Evolutionary conservation across 495 filamentous ascomycete genomes (phyloP).

Genomic region (Aspergillus baeticus): DNA sequence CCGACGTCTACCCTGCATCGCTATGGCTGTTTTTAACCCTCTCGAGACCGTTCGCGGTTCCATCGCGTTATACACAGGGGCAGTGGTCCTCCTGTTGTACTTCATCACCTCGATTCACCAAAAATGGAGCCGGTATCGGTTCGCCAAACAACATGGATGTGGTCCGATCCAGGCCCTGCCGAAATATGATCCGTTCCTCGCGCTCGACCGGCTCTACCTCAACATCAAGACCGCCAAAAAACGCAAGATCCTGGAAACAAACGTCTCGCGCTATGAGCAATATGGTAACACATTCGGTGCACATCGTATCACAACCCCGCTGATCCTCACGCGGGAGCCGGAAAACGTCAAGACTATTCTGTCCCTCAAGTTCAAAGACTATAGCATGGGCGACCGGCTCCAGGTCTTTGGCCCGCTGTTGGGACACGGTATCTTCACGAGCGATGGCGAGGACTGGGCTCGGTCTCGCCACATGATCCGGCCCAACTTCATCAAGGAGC

Average conservation of each 20-base stretch:
- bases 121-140: slow-evolving; percentile 15
- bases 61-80: slow-evolving; percentile 3
- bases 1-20: background rate
- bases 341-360: slow-evolving; percentile 53
- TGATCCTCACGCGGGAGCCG: slow-evolving; percentile 26
- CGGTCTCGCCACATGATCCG: slow-evolving; percentile 47
- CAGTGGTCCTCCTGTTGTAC: slow-evolving; percentile 14
- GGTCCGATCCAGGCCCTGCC: background rate
- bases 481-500: slow-evolving; percentile 40
- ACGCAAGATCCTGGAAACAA: slow-evolving; percentile 15
- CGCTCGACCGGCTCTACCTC: slow-evolving; percentile 15
- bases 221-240: slow-evolving; percentile 10
- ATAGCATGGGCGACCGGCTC: slow-evolving; percentile 37
- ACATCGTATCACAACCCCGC: slow-evolving; percentile 13
- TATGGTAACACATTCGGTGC: slow-evolving; percentile 17
- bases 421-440: slow-evolving; percentile 60
- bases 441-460: slow-evolving; percentile 60
- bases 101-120: slow-evolving; percentile 12
- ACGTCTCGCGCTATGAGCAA: slow-evolving; percentile 4
- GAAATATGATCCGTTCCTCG: slow-evolving; percentile 10
- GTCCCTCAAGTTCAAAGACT: slow-evolving; percentile 69
- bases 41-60: slow-evolving; percentile 6
- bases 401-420: slow-evolving; percentile 39
- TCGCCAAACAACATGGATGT: slow-evolving; percentile 19
- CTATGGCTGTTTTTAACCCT: background rate